phyloP scores from a whole-genome alignment of 345 rosid species.

The Eutrema yunnanense region DNA sequence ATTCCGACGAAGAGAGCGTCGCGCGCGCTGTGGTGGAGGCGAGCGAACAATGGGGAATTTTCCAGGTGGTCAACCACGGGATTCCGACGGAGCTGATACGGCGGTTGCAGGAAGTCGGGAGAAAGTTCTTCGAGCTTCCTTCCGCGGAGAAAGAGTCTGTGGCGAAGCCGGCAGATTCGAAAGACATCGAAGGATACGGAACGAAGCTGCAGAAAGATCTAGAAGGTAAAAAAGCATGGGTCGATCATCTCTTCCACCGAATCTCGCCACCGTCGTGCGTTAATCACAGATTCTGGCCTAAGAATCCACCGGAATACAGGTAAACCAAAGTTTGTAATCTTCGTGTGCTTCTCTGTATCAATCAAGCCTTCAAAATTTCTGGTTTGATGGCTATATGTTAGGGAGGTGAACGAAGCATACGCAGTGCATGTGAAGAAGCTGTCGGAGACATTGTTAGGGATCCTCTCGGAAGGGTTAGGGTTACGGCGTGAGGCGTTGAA shows the following conservation, averaged over 20 bases:
- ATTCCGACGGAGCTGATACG: constrained; percentile 42
- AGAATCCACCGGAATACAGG: constrained; percentile 71
- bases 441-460: constrained; percentile 41
- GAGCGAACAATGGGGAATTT: constrained; percentile 43
- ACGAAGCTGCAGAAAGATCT: constrained; percentile 44
- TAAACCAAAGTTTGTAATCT: background rate
- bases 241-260: constrained; percentile 72
- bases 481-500: constrained; percentile 40
- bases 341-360: background rate
- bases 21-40: constrained; percentile 37
- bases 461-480: constrained; percentile 61
- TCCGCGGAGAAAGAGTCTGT: constrained; percentile 53
- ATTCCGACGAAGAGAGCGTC: constrained; percentile 19
- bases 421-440: constrained; percentile 38
- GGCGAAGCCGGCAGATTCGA: constrained; percentile 40
- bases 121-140: constrained; percentile 62
- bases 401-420: constrained; percentile 80
- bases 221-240: constrained; percentile 66
- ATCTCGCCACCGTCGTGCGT: constrained; percentile 68
- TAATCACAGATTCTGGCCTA: constrained; percentile 69
- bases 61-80: constrained; percentile 45
- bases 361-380: background rate
- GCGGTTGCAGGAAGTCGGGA: constrained; percentile 49
- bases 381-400: constrained; percentile 5
- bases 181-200: constrained; percentile 65